Base-by-base conservation (phyloP, 2,329 filamentous ascomycete species). In the Arthrinium phaeospermum region DNA sequence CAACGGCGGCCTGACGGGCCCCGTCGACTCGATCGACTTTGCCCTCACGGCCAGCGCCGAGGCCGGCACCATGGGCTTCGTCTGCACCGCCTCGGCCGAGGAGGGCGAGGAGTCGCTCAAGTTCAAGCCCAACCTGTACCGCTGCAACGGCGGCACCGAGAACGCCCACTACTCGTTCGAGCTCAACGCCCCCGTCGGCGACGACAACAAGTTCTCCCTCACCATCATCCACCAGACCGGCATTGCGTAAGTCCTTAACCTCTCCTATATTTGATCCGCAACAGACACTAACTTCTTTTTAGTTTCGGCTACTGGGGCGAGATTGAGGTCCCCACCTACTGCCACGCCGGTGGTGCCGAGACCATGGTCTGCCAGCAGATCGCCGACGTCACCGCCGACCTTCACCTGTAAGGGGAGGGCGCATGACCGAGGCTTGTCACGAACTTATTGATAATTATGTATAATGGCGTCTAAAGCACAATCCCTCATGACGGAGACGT, bases 341-440 rank as follows among this genome's bases (percentile, higher is more conserved):
- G 64, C 64, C 64, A 45, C 64, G 64, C 64, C 64, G 64, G 64
- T 7, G 64, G 64, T 30, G 44, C n/a, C 37, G 44, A 68, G 37
- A 68, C 37, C 64, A 44, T 68, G 37, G 5, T 68, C 37, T 68
- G 64, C 64, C 22, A 46, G n/a, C 64, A 68, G 37, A n/a, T 68
- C 24, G 64, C 24, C 19, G 64, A 68, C 16, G 64, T 68, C 64
- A 68, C 37, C n/a, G 64, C 37, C 22, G 12, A 45, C 64, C 64
- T 68, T 13, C 44, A 68, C 64, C 37, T 44, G 37, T 68, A 68
- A 46, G n/a, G 6, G 53, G 51, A 30, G 51, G 13, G 51, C 14
- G 45, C 4, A 30, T 53, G 49, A 10, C 24, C 3, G 13, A 30
- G 34, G 16, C 53, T 22, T 10, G 53, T 4, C 4, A 61, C 22